phyloP scores from a whole-genome alignment of 2,329 filamentous ascomycete species.

The Mycosphaerella arachidis region DNA sequence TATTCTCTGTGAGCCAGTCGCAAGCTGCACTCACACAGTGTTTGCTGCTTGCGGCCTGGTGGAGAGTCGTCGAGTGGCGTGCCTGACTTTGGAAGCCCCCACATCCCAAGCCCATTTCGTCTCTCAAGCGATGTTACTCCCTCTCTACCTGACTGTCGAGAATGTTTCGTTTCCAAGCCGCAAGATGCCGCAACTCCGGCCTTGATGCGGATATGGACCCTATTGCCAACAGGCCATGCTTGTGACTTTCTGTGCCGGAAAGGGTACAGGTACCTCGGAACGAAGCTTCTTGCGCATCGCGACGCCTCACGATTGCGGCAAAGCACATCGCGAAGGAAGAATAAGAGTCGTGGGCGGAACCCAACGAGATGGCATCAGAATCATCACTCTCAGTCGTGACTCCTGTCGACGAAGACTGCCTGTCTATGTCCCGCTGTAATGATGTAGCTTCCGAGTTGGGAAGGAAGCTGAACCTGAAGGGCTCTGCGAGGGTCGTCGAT shows the following conservation, averaged over 20 bases:
- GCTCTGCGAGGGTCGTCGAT: conserved; percentile 3
- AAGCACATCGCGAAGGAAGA: not conserved
- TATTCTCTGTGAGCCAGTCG: conserved; percentile 5
- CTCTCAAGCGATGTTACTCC: conserved; percentile 11
- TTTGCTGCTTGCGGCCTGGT: conserved; percentile 8
- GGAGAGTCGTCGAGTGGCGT: conserved; percentile 6
- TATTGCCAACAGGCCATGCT: conserved; percentile 5
- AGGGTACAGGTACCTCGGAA: not conserved
- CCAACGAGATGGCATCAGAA: conserved; percentile 1
- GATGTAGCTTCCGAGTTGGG: conserved; percentile 19
- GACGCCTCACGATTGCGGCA: conserved; percentile 2
- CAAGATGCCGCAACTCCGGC: conserved; percentile 20
- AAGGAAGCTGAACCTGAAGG: conserved; percentile 8
- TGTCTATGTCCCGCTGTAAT: conserved; percentile 16
- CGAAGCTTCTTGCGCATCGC: not conserved
- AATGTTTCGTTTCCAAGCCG: conserved; percentile 11
- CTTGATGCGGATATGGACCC: conserved; percentile 2
- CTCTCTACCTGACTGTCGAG: conserved; percentile 13
- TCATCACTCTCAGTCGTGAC: conserved; percentile 8
- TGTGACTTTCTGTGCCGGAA: conserved; percentile 4
- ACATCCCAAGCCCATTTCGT: not conserved
- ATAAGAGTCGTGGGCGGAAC: not conserved
- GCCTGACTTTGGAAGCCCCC: not conserved
- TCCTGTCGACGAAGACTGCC: conserved; percentile 5
- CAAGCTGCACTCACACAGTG: conserved; percentile 11